phyloP scores from a whole-genome alignment of 2,329 filamentous ascomycete species.

The Fusarium poae region DNA sequence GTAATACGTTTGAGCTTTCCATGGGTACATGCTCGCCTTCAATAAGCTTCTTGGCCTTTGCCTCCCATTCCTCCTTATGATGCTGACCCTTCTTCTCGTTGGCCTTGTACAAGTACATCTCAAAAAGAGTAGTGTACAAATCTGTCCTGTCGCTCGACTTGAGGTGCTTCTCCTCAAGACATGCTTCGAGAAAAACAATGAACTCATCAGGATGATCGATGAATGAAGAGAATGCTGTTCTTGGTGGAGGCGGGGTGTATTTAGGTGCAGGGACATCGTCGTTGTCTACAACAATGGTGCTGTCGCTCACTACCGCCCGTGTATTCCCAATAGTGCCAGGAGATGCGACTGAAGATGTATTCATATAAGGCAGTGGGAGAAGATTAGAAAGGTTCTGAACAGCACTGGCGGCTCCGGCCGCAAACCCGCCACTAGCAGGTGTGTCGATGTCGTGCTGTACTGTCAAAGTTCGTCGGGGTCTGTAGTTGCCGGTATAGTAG shows the following conservation, averaged over 20 bases:
- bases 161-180: constrained; percentile 78
- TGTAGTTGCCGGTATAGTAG: constrained; percentile 91
- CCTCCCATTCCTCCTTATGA: constrained; percentile 85
- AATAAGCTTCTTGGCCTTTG: constrained; percentile 89
- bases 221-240: constrained; percentile 94
- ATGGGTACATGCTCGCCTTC: constrained; percentile 85
- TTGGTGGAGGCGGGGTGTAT: constrained; percentile 85
- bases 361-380: constrained; percentile 88
- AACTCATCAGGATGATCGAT: constrained; percentile 95
- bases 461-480: constrained; percentile 73
- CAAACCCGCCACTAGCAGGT: constrained; percentile 60
- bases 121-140: constrained; percentile 93
- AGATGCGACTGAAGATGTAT: constrained; percentile 68
- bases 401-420: constrained; percentile 75
- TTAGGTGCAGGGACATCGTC: constrained; percentile 62
- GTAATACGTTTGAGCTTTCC: constrained; percentile 92
- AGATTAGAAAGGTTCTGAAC: constrained; percentile 89
- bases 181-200: constrained; percentile 91
- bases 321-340: constrained; percentile 65
- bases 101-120: constrained; percentile 96
- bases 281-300: constrained; percentile 63
- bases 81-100: constrained; percentile 76
- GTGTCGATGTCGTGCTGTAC: constrained; percentile 54
- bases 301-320: constrained; percentile 65
- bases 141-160: constrained; percentile 82